phyloP scores from a whole-genome alignment of 164 flowering plant species.

The Stephania yunnanensis region DNA sequence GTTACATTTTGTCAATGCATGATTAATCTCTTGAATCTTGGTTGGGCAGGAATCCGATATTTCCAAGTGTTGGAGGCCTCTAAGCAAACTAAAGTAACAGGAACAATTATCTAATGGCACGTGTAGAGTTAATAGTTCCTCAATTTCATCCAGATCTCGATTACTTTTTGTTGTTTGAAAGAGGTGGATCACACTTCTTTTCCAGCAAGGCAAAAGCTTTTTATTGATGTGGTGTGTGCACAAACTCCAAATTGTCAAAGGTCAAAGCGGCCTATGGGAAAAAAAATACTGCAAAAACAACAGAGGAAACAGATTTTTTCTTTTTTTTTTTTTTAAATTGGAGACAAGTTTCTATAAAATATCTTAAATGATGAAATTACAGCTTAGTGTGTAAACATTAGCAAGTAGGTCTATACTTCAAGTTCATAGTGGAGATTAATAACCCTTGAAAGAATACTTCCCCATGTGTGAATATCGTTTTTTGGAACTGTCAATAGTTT shows the following conservation, averaged over 20 bases:
- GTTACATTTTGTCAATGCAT: too few species aligned
- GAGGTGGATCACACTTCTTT: neutral
- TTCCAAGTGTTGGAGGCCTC: too few species aligned
- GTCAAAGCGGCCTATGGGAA: too few species aligned
- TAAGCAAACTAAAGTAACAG: neutral
- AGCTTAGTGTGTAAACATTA: neutral
- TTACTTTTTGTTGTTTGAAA: neutral
- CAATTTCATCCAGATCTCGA: neutral
- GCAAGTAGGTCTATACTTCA: neutral
- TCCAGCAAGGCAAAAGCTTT: too few species aligned
- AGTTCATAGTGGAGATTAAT: neutral
- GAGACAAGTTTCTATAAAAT: neutral
- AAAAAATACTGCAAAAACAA: too few species aligned
- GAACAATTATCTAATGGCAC: neutral
- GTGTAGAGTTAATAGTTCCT: neutral
- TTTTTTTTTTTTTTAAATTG: neutral
- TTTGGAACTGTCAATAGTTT: neutral
- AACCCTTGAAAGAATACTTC: neutral
- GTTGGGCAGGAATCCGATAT: too few species aligned
- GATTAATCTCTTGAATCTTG: too few species aligned
- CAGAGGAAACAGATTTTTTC: too few species aligned
- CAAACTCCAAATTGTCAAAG: too few species aligned
- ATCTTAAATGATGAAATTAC: neutral
- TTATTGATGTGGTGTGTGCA: too few species aligned
- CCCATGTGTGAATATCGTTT: neutral